A percentile compares a stretch with the other conserved stretches of the same genome.
These are phyloP conservation scores for Waltergamsia citrina DNA, from an alignment of 2,329 filamentous ascomycete species.

Conservation along the genomic window DNA sequence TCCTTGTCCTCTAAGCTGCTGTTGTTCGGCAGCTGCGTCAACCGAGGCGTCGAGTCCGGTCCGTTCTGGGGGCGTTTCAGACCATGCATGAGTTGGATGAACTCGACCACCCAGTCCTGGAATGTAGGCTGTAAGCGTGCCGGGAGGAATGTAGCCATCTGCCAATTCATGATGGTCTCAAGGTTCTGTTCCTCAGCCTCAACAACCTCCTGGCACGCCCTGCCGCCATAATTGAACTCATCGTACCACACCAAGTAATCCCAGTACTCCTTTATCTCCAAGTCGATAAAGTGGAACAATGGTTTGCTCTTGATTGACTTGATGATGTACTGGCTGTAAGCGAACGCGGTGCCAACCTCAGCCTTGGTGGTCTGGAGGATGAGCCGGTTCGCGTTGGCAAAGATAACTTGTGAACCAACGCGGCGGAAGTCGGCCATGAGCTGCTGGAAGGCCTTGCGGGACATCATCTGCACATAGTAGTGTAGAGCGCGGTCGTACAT, in stretches of 20 bases:
- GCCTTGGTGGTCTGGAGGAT: conserved; percentile 93
- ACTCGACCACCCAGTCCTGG: conserved; percentile 88
- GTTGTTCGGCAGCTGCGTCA: conserved; percentile 46
- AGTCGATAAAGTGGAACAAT: conserved; percentile 91
- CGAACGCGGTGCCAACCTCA: conserved; percentile 92
- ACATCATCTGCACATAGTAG: conserved; percentile 98
- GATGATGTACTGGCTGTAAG: conserved; percentile 94
- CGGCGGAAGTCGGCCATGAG: conserved; percentile 94
- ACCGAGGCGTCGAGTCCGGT: conserved; percentile 40
- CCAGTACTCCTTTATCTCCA: conserved; percentile 99
- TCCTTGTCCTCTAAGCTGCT: conserved; percentile 49
- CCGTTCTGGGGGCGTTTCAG: conserved; percentile 60
- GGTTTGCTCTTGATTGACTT: conserved; percentile 96
- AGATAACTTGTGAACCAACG: conserved; percentile 92
- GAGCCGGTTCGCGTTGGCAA: conserved; percentile 80
- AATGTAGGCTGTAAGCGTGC: conserved; percentile 72
- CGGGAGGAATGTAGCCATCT: conserved; percentile 85
- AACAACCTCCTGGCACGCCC: conserved; percentile 75
- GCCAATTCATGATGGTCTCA: conserved; percentile 97
- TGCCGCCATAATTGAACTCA: conserved; percentile 96
- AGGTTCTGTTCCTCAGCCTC: conserved; percentile 65
- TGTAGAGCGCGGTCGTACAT: conserved; percentile 91
- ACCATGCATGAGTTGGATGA: conserved; percentile 86
- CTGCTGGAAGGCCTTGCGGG: conserved; percentile 91
- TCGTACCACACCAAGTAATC: conserved; percentile 99